phyloP scores from a whole-genome alignment of 495 filamentous ascomycete genomes.

The Hypoxylon intermedium region DNA sequence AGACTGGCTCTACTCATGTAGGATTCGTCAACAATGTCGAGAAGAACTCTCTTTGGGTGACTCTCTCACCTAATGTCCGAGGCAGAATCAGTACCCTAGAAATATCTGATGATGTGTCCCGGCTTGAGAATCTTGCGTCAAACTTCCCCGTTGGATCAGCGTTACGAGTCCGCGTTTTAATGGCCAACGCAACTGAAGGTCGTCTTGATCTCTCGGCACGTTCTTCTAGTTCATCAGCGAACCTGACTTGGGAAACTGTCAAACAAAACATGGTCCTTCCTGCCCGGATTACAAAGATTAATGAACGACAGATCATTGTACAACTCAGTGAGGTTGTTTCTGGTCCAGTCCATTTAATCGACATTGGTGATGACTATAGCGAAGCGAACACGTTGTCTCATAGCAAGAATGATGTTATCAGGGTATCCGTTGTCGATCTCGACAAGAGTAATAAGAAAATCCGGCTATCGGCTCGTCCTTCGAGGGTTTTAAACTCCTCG shows the following conservation, averaged over 20 bases:
- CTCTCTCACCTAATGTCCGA: slow-evolving; percentile 86
- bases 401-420: slow-evolving; percentile 82
- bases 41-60: slow-evolving; percentile 83
- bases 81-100: slow-evolving; percentile 82
- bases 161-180: slow-evolving; percentile 75
- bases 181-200: slow-evolving; percentile 73
- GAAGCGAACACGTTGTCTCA: slow-evolving; percentile 67
- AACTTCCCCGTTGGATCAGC: slow-evolving; percentile 90
- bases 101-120: slow-evolving; percentile 81
- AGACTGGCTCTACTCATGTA: slow-evolving; percentile 70
- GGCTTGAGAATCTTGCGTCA: slow-evolving; percentile 74
- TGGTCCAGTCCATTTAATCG: slow-evolving; percentile 75
- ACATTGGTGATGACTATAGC: slow-evolving; percentile 85
- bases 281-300: slow-evolving; percentile 82
- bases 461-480: slow-evolving; percentile 81
- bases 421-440: slow-evolving; percentile 79
- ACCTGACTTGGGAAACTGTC: slow-evolving; percentile 70
- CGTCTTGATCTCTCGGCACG: slow-evolving; percentile 84
- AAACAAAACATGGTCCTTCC: slow-evolving; percentile 79
- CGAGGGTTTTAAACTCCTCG: slow-evolving; percentile 85
- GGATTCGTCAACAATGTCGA: slow-evolving; percentile 89
- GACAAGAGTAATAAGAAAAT: slow-evolving; percentile 85
- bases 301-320: slow-evolving; percentile 81
- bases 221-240: slow-evolving; percentile 56
- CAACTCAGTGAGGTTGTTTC: slow-evolving; percentile 80